Evolutionary conservation across 768 basidiomycete species (phyloP), one percentile per base, ranked within the genome.

Genomic region (Termitomyces sp.): DNA sequence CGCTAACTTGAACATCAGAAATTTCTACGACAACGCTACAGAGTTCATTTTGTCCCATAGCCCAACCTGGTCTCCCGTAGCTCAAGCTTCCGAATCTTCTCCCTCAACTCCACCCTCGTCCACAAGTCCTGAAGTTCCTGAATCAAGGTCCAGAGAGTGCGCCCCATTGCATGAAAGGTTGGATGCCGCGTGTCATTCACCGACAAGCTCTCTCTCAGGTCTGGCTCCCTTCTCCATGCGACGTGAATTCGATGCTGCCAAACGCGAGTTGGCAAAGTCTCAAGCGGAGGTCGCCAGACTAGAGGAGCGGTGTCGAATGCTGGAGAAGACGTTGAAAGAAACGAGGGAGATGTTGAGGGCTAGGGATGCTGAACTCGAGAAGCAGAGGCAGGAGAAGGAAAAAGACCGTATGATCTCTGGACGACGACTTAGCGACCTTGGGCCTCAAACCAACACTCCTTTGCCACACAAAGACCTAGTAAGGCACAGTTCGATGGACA

Each of bases 241-340:
- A 62, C 78, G 85, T 65, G 81, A 85, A 65, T 73, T 83, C 58
- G 85, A 85, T 67, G 68, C 73, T 56, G 74, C 79, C 49, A 83
- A 80, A 67, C 72, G 76, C 59, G 82, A 85, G 56, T 76, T 85
- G 36, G 74, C 79, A 51, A 79, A 78, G 58, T 76, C 82, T 13
- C 79, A 79, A 60, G 70, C 74, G 55, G 83, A 87, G 51, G 74
- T 82, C 22, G 69, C 77, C 30, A 81, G 79, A 48, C 71, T 86
- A 35, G 79, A 86, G 54, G 88, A 89, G 60, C 78, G 82, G 16
- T 86, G 81, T 70, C 80, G 75, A 68, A 68, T 76, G 66, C 75
- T 90, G 50, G 88, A 90, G 64, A 79, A 74, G 63, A 77, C 83
- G 18, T 71, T 90, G 57, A 81, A 76, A 63, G 87, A 89, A 62